Percentiles rank a stretch among this genome's conserved stretches.
phyloP scores from a whole-genome alignment of 2,329 filamentous ascomycete species.

The Penicillium sp. region DNA sequence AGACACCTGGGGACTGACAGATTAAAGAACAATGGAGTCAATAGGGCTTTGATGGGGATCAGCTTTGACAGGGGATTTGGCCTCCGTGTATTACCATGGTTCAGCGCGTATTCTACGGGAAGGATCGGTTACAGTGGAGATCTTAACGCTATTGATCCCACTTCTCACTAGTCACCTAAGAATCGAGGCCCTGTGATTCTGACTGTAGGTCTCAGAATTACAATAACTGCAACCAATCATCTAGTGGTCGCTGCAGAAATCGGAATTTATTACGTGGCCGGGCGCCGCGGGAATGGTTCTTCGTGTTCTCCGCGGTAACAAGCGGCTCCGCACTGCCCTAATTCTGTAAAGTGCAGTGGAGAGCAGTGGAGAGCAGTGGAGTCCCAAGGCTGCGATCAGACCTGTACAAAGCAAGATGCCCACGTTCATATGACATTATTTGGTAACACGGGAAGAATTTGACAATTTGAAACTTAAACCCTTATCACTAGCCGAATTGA shows the following conservation, averaged over 20 bases:
- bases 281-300: constrained; percentile 6
- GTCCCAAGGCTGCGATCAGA: not conserved
- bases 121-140: constrained; percentile 2
- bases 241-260: not conserved
- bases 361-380: not conserved
- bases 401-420: constrained; percentile 1
- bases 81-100: not conserved
- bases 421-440: constrained; percentile 6
- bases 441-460: not conserved
- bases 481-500: constrained; percentile 13
- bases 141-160: constrained; percentile 8
- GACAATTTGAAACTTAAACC: not conserved
- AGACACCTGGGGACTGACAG: not conserved
- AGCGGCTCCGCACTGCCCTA: constrained; percentile 4
- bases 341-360: not conserved
- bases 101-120: not conserved
- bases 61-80: not conserved
- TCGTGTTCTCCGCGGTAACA: not conserved
- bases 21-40: not conserved
- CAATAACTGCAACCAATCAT: not conserved
- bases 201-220: not conserved
- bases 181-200: not conserved
- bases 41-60: not conserved
- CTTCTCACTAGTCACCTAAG: not conserved
- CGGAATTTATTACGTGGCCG: constrained; percentile 6